Evolutionary conservation across 805 yeast genomes (phyloP), one percentile per base, ranked within the genome.

Genomic region (Komagataella phaffii): DNA sequence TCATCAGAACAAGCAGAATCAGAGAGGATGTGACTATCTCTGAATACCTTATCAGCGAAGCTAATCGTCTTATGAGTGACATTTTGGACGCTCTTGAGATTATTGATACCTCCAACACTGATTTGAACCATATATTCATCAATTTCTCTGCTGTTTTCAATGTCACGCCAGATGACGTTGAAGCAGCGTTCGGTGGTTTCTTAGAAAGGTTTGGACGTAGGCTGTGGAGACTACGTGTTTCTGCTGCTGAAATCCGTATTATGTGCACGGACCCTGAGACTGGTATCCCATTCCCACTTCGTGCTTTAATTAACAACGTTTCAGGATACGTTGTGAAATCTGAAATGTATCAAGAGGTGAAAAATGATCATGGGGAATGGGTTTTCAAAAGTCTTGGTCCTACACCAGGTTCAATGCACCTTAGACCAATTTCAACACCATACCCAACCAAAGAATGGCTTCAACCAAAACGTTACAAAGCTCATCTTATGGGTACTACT

Each of bases 391-490:
- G 96, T 3, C 77, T 93, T 65, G 96, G 96, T 53, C 30, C 30
- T 45, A 76, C 83, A 57, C 96, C 98, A 50, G 99, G 99, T 44
- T 79, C 93, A 21, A 93, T 93, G 99, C 99, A 93, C 65, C 76
- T 93, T 74, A 83, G 98, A 70, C 85, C 96, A 47, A 89, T 93
- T 63, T 84, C 90, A 49, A 88, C 97, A 50, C 96, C 97, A 50
- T 95, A 93, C 66, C 95, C 98, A 53, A 96, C 95, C 36, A 93
- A 93, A 75, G 99, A 93, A 72, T 90, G 95, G 73, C 77, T 93
- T 63, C 99, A 93, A 74, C 97, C 98, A 61, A 93, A 93, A 71
- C 88, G 99, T 72, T 95, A 95, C 76, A 87, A 85, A 74, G 99
- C 99, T 50, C 98, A 93, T 70, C 77, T 88, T 61, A 85, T 93